A percentile compares a stretch with the other conserved stretches of the same genome.
Evolutionary conservation across 1,284 basidiomycete genomes (phyloP).

Genomic region (Marasmius oreades): DNA sequence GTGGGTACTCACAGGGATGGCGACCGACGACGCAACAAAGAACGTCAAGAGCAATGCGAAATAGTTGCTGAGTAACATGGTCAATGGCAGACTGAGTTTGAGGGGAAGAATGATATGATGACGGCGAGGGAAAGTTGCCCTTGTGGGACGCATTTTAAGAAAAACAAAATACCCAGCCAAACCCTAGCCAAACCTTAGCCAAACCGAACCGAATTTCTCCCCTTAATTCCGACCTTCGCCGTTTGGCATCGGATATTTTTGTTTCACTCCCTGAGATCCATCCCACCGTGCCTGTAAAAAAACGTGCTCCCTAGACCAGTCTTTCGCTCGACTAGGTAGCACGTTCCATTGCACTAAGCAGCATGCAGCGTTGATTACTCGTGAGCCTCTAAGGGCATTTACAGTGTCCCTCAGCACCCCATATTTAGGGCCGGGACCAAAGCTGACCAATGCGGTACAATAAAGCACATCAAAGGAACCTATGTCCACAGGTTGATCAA

Average conservation of each 20-base stretch:
- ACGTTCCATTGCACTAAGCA: no score
- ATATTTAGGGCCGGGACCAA: no score
- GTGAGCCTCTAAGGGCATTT: no score
- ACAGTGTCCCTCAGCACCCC: no score
- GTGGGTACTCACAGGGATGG: slow-evolving; percentile 7
- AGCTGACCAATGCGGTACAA: no score
- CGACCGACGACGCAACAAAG: slow-evolving; percentile 8
- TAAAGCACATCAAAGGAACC: no score
- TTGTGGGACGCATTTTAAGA: background rate
- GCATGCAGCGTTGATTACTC: no score
- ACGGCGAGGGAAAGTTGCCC: background rate
- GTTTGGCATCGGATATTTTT: background rate
- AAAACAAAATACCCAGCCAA: background rate
- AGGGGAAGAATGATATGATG: background rate
- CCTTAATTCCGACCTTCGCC: background rate
- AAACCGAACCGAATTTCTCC: background rate
- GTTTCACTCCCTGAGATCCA: no score
- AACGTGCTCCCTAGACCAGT: no score
- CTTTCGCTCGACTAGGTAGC: no score
- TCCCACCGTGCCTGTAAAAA: no score
- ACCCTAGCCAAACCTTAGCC: background rate
- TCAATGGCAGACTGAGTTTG: background rate
- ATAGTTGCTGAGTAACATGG: slow-evolving; percentile 6
- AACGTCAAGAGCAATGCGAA: slow-evolving; percentile 7
- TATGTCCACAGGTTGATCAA: no score